Evolutionary conservation across 169 alveolate genomes (phyloP).

Genomic region (Eimeria praecox): DNA sequence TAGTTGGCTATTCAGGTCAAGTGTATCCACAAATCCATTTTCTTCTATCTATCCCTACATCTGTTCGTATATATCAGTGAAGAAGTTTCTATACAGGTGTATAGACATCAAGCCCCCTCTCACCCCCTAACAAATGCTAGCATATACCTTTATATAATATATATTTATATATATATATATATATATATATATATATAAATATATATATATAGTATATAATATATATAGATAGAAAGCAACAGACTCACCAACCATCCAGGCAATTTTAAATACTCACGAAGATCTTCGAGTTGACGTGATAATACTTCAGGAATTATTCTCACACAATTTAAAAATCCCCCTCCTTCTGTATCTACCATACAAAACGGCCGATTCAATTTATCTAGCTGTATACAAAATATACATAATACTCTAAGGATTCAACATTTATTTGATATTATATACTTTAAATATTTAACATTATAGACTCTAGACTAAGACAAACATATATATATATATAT

Average conservation of each 20-base stretch:
- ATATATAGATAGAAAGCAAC: background rate
- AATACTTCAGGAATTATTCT: background rate
- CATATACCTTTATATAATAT: no score
- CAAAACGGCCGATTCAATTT: constrained; percentile 68
- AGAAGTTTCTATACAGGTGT: background rate
- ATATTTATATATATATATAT: no score
- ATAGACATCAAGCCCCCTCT: background rate
- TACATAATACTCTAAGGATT: background rate
- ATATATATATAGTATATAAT: no score
- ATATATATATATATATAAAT: no score
- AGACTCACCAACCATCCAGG: constrained; percentile 71
- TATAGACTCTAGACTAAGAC: no score
- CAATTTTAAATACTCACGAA: constrained; percentile 58
- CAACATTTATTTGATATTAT: no score
- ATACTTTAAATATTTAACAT: no score
- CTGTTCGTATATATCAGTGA: background rate
- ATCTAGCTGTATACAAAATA: constrained; percentile 13
- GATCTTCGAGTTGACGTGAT: constrained; percentile 58
- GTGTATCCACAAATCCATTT: no score
- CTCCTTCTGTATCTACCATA: background rate
- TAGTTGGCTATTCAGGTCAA: no score
- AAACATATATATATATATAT: no score
- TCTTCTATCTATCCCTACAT: no score
- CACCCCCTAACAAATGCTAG: no score
- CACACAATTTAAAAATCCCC: constrained; percentile 26